Base-by-base conservation (phyloP, 495 filamentous ascomycete species). In the Neurospora pannonica region DNA sequence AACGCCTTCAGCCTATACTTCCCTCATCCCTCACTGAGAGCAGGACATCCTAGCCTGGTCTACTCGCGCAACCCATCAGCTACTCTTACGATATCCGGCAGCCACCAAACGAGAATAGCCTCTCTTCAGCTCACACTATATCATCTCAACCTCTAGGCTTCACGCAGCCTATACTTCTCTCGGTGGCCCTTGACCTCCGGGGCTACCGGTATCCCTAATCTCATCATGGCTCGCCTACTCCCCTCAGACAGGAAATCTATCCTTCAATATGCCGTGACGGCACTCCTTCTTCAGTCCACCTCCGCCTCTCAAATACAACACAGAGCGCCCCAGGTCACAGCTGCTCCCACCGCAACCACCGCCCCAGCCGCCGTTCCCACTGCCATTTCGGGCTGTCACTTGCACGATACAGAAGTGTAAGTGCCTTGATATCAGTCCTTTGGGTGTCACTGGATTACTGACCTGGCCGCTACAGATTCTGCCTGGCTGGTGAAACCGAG, bases 351-450 rank as follows among this genome's bases (percentile, higher is more conserved):
- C 38, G 73, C 42, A 34, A 40, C 36, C 15, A 24, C 71, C 54
- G 42, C 71, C n/a, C 37, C 69, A 34, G n/a, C 75, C 17, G 38
- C 46, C 74, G 34, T 36, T 76, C 54, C 28, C 31, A 79, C 77
- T 17, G 77, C 76, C 36, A 71, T 75, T 8, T 78, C 77, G 10
- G 60, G 70, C 31, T 78, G 77, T 62, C 73, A 75, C 62, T 37
- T 70, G 38, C 71, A 78, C 21, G 73, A 70, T 31, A 70, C 60
- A 10, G 36, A 36, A 6, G 71, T 73, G 67, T 78, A 70, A 6
- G 60, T 42, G 8, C 7, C 42, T 34, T 48, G n/a, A 40, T 39
- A 8, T 67, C 40, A 34, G 28, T 38, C 9, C 34, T 40, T 46
- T 42, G 3, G 34, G 28, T 38, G n/a, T 28, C 42, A 39, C n/a